These are phyloP conservation scores for Solanum sejunctum DNA, from an alignment of 257 asterid species.

Conservation along the genomic window DNA sequence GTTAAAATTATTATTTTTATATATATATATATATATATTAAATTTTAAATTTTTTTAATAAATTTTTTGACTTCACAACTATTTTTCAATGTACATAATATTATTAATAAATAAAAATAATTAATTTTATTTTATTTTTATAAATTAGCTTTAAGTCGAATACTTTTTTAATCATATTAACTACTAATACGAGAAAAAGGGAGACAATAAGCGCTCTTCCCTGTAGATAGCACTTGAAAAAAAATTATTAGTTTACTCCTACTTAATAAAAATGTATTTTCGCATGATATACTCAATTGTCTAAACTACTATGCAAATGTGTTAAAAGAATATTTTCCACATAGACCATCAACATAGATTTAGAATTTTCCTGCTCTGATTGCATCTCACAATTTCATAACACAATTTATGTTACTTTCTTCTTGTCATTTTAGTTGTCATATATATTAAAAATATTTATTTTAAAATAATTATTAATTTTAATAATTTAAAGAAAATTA, in stretches of 20 bases:
- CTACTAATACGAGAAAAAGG: background rate
- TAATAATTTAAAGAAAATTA: no score
- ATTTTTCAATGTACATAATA: no score
- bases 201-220: background rate
- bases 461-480: no score
- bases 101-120: no score
- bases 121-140: background rate
- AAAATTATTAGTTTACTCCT: no score
- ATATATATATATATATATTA: no score
- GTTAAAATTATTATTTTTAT: no score
- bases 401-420: no score
- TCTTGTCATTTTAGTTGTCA: no score
- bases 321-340: background rate
- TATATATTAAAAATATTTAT: no score
- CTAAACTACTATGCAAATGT: background rate
- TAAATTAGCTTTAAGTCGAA: background rate
- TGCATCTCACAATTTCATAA: background rate
- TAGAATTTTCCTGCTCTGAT: background rate
- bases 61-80: no score
- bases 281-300: background rate
- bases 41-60: no score
- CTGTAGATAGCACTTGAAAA: background rate
- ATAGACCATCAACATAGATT: background rate
- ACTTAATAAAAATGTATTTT: background rate
- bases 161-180: background rate